phyloP scores from a whole-genome alignment of 352 stramenopile genomes.

The Plasmopara viticola region DNA sequence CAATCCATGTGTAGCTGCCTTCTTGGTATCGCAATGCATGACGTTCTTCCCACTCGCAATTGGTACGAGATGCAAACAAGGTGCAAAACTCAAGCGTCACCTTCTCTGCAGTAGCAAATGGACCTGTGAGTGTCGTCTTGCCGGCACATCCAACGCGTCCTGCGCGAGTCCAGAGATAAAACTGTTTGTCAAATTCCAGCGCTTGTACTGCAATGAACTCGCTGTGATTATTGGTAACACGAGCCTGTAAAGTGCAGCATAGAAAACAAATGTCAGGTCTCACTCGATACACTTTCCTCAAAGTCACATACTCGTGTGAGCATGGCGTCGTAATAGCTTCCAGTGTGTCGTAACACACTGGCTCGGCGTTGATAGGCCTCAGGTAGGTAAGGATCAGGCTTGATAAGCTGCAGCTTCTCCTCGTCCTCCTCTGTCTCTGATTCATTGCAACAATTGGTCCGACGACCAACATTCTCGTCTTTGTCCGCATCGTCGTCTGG shows the following conservation, averaged over 20 bases:
- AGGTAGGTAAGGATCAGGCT: conserved; percentile 48
- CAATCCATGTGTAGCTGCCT: conserved; percentile 69
- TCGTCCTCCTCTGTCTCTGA: conserved; percentile 20
- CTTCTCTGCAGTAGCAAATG: conserved; percentile 30
- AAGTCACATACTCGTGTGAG: conserved; percentile 41
- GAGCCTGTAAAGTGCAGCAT: conserved; percentile 26
- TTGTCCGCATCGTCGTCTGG: conserved; percentile 19
- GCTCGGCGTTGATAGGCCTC: conserved; percentile 34
- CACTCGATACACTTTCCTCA: background rate
- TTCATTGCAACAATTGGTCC: conserved; percentile 13
- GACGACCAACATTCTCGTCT: no score
- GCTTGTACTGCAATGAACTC: conserved; percentile 64
- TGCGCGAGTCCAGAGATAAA: conserved; percentile 47
- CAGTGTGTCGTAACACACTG: conserved; percentile 31
- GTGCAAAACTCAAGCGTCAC: conserved; percentile 41
- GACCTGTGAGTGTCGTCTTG: conserved; percentile 39
- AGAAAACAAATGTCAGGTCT: conserved; percentile 4
- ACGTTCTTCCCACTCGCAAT: conserved; percentile 48
- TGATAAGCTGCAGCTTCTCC: conserved; percentile 26
- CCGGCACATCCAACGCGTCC: conserved; percentile 39
- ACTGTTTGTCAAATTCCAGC: conserved; percentile 38
- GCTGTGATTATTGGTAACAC: conserved; percentile 53
- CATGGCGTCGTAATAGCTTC: conserved; percentile 51
- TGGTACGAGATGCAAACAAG: conserved; percentile 45
- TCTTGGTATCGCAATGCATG: conserved; percentile 44